Evolutionary conservation across 78 protist genomes (phyloP).

Genomic region (Emiliania huxleyi): DNA sequence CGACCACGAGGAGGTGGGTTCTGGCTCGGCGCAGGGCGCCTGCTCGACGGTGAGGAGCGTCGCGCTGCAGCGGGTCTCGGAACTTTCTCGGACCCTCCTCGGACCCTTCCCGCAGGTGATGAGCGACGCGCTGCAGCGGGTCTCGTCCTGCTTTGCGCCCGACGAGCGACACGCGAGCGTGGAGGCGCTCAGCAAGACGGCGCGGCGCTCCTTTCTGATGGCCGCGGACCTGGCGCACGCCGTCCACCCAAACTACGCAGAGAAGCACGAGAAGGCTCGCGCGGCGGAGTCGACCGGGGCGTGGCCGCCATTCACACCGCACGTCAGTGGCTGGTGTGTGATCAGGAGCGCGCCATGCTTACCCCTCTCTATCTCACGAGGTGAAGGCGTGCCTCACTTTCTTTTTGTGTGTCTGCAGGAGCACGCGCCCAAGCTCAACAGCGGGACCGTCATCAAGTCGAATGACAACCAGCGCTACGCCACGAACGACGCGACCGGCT

Average conservation of each 20-base stretch:
- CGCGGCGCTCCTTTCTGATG: constrained; percentile 56
- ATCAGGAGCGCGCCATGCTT: too few relatives aligned
- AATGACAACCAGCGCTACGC: constrained; percentile 74
- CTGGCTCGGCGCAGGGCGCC: constrained; percentile 61
- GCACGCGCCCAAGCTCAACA: constrained; percentile 84
- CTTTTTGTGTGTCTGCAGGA: too few relatives aligned
- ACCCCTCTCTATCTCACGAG: background rate
- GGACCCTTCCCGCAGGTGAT: too few relatives aligned
- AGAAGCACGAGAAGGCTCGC: constrained; percentile 81
- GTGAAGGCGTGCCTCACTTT: background rate
- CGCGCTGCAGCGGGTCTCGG: background rate
- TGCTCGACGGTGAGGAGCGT: constrained; percentile 34
- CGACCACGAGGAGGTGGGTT: constrained; percentile 92
- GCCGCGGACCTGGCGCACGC: constrained; percentile 96
- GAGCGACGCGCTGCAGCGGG: background rate
- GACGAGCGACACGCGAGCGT: background rate
- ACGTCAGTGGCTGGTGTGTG: too few relatives aligned
- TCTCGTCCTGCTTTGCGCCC: background rate
- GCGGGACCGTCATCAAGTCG: constrained; percentile 86
- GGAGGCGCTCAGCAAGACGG: too few relatives aligned
- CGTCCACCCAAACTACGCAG: constrained; percentile 92
- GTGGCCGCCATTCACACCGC: too few relatives aligned
- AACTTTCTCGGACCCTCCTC: too few relatives aligned
- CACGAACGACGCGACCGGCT: background rate
- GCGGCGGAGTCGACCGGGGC: too few relatives aligned